Evolutionary conservation across 2,329 filamentous ascomycete species (phyloP).

Genomic region (Helotiales sp.): DNA sequence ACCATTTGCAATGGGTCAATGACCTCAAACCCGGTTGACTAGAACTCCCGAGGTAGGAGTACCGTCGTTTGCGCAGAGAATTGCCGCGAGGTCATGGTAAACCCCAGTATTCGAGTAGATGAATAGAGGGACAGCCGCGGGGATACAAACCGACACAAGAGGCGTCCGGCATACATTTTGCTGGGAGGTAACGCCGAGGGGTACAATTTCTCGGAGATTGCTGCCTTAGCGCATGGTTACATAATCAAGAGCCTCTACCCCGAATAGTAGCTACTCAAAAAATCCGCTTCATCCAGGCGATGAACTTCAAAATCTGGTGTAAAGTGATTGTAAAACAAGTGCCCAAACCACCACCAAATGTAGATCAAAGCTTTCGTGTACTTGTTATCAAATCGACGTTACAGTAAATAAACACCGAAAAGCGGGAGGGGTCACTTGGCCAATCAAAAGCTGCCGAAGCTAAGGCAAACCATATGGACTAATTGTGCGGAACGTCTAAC

Average conservation of each 20-base stretch:
- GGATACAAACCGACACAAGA: slow-evolving; percentile 22
- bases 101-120: slow-evolving; percentile 15
- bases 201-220: too few species aligned
- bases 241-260: too few species aligned
- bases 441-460: not conserved
- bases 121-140: slow-evolving; percentile 14
- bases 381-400: not conserved
- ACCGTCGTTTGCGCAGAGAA: slow-evolving; percentile 4
- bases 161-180: slow-evolving; percentile 23
- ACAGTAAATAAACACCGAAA: not conserved
- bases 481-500: too few species aligned
- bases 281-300: not conserved
- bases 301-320: not conserved
- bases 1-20: slow-evolving; percentile 23
- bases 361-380: not conserved
- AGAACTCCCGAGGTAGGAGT: slow-evolving; percentile 20
- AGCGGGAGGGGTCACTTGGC: not conserved
- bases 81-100: slow-evolving; percentile 17
- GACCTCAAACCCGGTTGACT: slow-evolving; percentile 23
- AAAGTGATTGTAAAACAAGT: not conserved
- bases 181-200: too few species aligned
- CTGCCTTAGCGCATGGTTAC: too few species aligned
- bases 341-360: not conserved
- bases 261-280: too few species aligned
- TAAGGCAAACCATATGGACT: too few species aligned